Evolutionary conservation across 768 basidiomycete genomes (phyloP), one percentile per base, ranked within the genome.

Genomic region (Pisolithus orientalis): DNA sequence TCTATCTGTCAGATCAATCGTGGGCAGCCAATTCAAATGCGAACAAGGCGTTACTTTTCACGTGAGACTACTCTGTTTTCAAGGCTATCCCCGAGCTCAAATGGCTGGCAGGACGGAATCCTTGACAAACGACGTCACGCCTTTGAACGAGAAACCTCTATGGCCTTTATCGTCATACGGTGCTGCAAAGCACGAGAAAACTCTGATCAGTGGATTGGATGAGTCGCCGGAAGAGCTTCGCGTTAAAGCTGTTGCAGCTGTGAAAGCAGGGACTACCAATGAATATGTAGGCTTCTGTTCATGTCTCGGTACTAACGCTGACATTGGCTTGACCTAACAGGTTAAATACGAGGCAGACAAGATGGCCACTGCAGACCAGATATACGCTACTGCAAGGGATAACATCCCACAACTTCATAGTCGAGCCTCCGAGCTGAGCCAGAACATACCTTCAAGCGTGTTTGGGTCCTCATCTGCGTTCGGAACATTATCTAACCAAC

Each of bases 91-190:
- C 0, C 49, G 27, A 53, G 25, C 51, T 32, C 54, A 57, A 37
- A 37, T 16, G 25, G 31, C 49, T 49, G 3, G 31, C 58, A 93
- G 90, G 27, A 62, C 71, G 17, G 84, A 91, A 11, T 70, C 75
- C 2, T 78, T 95, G 42, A 64, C 63, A n/a, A 69, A 70, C 31
- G 93, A 94, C 57, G 65, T 94, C 7, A 80, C 77, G 1, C 70
- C 69, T 2, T 62, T 65, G 21, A 72, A 69, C 21, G 91, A 94
- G 14, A 85, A 82, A 61, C 93, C 92, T 0, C 42, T 76, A 11
- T 96, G 88, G 85, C 85, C 86, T 13, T 70, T 94, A 0, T 84
- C 89, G 0, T 85, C 81, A 0, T 94, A 88, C 63, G 91, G 77
- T 0, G 81, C 89, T 21, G 80, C 82, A 4, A 95, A 94, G 63